Percentiles rank a stretch among this genome's conserved stretches.
Evolutionary conservation across 2,329 filamentous ascomycete genomes (phyloP).

Genomic region (Celoporthe dispersa): DNA sequence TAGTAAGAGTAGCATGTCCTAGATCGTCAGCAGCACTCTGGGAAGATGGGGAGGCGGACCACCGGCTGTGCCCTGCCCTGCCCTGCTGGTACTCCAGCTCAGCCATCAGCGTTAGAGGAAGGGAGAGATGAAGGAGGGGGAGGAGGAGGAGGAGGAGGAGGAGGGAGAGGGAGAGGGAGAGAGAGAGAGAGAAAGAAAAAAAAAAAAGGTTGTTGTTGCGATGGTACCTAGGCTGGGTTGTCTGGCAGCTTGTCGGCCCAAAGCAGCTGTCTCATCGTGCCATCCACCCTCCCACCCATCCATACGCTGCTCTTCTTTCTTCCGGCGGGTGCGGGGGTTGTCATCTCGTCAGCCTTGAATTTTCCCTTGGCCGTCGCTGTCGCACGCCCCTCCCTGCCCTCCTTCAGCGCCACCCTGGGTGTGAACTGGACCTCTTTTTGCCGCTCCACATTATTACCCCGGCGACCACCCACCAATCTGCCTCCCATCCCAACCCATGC

Average conservation of each 20-base stretch:
- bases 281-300: not conserved
- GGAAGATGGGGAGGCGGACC: not conserved
- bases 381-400: conserved; percentile 2
- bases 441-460: conserved; percentile 10
- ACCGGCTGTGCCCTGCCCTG: not conserved
- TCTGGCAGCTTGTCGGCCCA: too few species aligned
- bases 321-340: not conserved
- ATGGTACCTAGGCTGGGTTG: too few species aligned
- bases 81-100: not conserved
- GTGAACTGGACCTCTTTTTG: not conserved
- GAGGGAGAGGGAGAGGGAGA: not conserved
- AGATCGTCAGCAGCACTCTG: not conserved
- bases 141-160: too few species aligned
- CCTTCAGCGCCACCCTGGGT: conserved; percentile 8
- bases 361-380: not conserved
- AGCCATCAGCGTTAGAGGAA: not conserved
- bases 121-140: too few species aligned
- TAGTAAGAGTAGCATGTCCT: not conserved
- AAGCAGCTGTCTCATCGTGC: conserved; percentile 20
- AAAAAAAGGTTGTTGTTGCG: not conserved
- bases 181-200: not conserved
- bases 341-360: conserved; percentile 20
- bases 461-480: conserved; percentile 15
- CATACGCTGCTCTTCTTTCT: conserved; percentile 15
- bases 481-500: conserved; percentile 13